These are phyloP conservation scores for Parietaria judaica DNA, from an alignment of 306 rosid species.

Conservation along the genomic window DNA sequence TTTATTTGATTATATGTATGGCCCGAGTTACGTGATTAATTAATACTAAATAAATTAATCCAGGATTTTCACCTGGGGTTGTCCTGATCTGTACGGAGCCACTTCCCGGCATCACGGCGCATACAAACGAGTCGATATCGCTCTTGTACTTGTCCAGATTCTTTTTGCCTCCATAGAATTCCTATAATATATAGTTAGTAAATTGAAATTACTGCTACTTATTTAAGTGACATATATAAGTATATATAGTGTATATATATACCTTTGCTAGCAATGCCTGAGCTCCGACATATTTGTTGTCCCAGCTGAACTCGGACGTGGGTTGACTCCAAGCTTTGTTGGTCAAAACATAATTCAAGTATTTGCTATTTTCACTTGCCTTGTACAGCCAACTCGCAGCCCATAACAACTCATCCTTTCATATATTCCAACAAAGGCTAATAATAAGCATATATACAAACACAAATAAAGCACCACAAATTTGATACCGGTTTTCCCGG, in stretches of 20 bases:
- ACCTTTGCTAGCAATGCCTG: slow-evolving; percentile 63
- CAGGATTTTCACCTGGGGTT: slow-evolving; percentile 43
- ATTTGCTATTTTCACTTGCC: slow-evolving; percentile 50
- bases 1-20: no score
- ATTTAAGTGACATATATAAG: background rate
- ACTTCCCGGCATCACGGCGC: slow-evolving; percentile 73
- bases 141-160: slow-evolving; percentile 44
- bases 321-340: slow-evolving; percentile 75
- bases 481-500: no score
- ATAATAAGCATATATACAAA: no score
- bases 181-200: slow-evolving; percentile 26
- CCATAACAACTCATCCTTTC: slow-evolving; percentile 83
- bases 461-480: no score
- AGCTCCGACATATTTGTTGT: slow-evolving; percentile 80
- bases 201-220: background rate
- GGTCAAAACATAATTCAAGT: slow-evolving; percentile 38
- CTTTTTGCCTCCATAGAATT: slow-evolving; percentile 50
- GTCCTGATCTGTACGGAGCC: slow-evolving; percentile 46
- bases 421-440: background rate
- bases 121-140: slow-evolving; percentile 55
- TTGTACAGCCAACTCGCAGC: slow-evolving; percentile 80
- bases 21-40: no score
- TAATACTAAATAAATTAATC: no score
- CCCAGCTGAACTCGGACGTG: slow-evolving; percentile 78
- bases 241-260: background rate